Percentiles rank a stretch among this genome's conserved stretches.
Conservation (phyloP, 768 basidiomycete species). For the Astraeus odoratus region DNA sequence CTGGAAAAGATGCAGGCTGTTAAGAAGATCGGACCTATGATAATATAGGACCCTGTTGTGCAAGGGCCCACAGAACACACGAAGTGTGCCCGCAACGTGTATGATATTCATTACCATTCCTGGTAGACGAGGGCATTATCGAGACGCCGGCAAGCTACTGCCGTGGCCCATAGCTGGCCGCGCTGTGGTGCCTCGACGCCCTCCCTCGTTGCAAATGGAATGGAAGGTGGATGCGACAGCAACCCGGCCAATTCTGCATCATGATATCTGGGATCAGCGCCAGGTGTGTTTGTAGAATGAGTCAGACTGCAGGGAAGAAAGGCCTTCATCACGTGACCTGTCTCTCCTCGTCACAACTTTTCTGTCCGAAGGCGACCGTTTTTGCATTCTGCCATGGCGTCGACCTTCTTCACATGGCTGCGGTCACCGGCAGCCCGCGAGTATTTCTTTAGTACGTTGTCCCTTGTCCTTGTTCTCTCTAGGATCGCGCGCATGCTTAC, state of each 20-base stretch:
- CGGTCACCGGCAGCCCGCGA: slow-evolving; percentile 86
- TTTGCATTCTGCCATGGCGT: slow-evolving; percentile 49
- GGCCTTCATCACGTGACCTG: slow-evolving; percentile 18
- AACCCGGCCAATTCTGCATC: background rate
- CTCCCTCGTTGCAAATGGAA: background rate
- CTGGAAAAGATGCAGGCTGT: background rate
- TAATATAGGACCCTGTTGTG: slow-evolving; percentile 12
- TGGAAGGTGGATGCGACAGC: background rate
- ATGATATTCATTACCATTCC: slow-evolving; percentile 26
- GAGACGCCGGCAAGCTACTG: background rate
- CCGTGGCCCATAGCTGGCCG: slow-evolving; percentile 2
- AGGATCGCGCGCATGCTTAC: slow-evolving; percentile 13
- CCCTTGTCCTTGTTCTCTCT: slow-evolving; percentile 1
- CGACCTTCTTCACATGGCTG: slow-evolving; percentile 82
- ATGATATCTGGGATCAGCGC: too few species aligned
- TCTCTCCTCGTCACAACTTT: background rate
- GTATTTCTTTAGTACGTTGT: slow-evolving; percentile 86
- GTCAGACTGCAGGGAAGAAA: too few species aligned
- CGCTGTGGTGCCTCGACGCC: background rate
- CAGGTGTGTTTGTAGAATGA: too few species aligned
- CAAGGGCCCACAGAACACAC: slow-evolving; percentile 14
- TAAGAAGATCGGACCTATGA: slow-evolving; percentile 8
- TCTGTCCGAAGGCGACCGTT: background rate
- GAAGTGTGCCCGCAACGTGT: slow-evolving; percentile 19
- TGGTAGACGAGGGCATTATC: slow-evolving; percentile 12